A percentile compares a stretch with the other conserved stretches of the same genome.
These are phyloP conservation scores for Clausena lansium DNA, from an alignment of 345 rosid species.

Conservation along the genomic window DNA sequence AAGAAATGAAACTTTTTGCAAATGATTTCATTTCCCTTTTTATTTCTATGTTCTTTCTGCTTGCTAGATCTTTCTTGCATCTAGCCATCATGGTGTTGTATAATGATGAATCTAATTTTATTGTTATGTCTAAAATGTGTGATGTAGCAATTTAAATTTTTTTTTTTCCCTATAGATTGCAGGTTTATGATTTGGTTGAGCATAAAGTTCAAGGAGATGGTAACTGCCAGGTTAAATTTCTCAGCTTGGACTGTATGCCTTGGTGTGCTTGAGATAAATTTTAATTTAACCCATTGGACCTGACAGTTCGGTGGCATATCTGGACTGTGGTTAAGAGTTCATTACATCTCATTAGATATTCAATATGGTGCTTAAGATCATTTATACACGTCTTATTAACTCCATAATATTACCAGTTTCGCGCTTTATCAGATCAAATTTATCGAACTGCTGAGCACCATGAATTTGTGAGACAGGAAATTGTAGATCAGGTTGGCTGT, in stretches of 20 bases:
- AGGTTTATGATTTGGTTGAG: constrained; percentile 65
- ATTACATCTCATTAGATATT: not conserved
- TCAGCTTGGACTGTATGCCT: not conserved
- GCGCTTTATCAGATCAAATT: constrained; percentile 50
- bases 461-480: constrained; percentile 41
- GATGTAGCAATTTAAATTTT: not conserved
- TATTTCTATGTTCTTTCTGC: not conserved
- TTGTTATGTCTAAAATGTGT: not conserved
- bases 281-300: not conserved
- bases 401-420: constrained; percentile 35
- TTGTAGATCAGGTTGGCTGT: constrained; percentile 39
- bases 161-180: constrained; percentile 34
- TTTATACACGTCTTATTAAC: constrained; percentile 6
- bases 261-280: not conserved
- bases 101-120: not conserved
- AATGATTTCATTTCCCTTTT: not conserved
- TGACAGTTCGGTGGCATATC: not conserved
- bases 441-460: constrained; percentile 45
- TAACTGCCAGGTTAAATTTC: constrained; percentile 57
- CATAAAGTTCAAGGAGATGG: constrained; percentile 68
- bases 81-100: not conserved
- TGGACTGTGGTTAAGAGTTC: not conserved
- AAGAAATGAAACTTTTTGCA: not conserved
- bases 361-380: constrained; percentile 5
- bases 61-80: not conserved